Percentiles rank a stretch among this genome's conserved stretches.
Evolutionary conservation across 2,329 filamentous ascomycete species (phyloP).

Genomic region (Colletotrichum incanum): DNA sequence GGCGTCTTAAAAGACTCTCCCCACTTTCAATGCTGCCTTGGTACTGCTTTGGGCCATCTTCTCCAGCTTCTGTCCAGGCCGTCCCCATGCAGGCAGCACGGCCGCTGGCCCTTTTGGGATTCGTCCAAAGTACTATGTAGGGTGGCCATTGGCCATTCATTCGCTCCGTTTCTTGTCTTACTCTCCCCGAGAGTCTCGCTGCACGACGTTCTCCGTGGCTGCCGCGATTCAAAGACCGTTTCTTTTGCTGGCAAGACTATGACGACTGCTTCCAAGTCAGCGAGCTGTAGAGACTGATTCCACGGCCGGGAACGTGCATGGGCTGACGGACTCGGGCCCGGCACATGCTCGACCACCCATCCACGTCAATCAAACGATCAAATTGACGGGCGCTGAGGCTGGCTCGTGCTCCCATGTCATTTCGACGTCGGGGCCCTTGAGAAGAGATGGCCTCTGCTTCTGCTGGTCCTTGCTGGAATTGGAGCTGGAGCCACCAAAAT

Average conservation of each 20-base stretch:
- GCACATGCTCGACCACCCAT: conserved; percentile 13
- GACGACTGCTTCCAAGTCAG: conserved; percentile 15
- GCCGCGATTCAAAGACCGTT: not conserved
- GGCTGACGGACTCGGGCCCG: conserved; percentile 15
- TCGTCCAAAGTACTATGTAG: conserved; percentile 14
- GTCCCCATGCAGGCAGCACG: conserved; percentile 21
- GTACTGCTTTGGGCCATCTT: conserved; percentile 35
- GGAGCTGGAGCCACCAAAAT: conserved; percentile 16
- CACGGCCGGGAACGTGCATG: conserved; percentile 20
- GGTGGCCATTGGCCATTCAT: conserved; percentile 2
- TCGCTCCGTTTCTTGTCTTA: conserved; percentile 13
- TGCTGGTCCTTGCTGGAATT: conserved; percentile 6
- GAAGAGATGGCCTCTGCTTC: conserved; percentile 19
- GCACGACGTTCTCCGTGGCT: conserved; percentile 1
- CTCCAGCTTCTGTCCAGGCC: conserved; percentile 34
- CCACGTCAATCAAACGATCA: conserved; percentile 29
- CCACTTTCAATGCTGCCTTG: conserved; percentile 27
- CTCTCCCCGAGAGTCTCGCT: conserved; percentile 9
- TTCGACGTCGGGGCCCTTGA: conserved; percentile 19
- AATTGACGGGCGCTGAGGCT: conserved; percentile 23
- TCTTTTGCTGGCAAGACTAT: not conserved
- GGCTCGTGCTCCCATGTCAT: conserved; percentile 29
- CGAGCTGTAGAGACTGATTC: conserved; percentile 7
- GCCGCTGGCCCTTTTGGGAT: conserved; percentile 27
- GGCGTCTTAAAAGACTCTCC: conserved; percentile 18